Evolutionary conservation across 768 basidiomycete genomes (phyloP).

Genomic region (Lentinula detonsa): DNA sequence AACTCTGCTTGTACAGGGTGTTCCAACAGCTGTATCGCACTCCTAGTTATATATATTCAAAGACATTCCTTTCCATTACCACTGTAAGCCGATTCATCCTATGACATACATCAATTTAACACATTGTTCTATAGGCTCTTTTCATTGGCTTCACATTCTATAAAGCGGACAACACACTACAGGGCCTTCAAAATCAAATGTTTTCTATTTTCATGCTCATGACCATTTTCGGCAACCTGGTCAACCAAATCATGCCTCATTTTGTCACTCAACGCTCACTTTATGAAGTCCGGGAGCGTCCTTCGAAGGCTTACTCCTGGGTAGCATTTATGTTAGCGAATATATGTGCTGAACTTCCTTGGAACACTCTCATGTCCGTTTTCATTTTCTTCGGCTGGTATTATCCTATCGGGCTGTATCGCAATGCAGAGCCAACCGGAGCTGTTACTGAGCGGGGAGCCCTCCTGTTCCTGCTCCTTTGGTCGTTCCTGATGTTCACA

Average conservation of each 20-base stretch:
- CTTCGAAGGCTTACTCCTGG: constrained; percentile 27
- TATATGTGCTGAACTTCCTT: constrained; percentile 25
- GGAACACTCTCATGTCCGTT: constrained; percentile 17
- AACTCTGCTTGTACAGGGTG: constrained; percentile 18
- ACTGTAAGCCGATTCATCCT: constrained; percentile 1
- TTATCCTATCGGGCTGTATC: constrained; percentile 30
- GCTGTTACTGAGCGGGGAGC: constrained; percentile 28
- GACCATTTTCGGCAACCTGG: constrained; percentile 21
- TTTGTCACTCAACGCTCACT: constrained; percentile 26
- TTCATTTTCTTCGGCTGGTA: constrained; percentile 30
- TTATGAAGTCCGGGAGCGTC: constrained; percentile 27
- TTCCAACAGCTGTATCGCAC: constrained; percentile 21
- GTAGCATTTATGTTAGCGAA: constrained; percentile 24
- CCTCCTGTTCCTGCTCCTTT: constrained; percentile 31
- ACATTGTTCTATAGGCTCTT: constrained; percentile 3
- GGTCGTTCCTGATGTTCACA: constrained; percentile 32
- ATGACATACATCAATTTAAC: neutral
- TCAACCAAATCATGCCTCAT: constrained; percentile 30
- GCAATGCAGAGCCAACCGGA: constrained; percentile 28
- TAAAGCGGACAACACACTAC: constrained; percentile 17
- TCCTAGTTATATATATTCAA: constrained; percentile 20
- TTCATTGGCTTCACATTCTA: constrained; percentile 27
- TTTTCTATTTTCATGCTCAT: constrained; percentile 23
- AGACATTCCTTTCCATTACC: constrained; percentile 8
- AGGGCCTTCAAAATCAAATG: constrained; percentile 22